Evolutionary conservation across 805 yeast genomes (phyloP).

Genomic region (Candida loeiensis): DNA sequence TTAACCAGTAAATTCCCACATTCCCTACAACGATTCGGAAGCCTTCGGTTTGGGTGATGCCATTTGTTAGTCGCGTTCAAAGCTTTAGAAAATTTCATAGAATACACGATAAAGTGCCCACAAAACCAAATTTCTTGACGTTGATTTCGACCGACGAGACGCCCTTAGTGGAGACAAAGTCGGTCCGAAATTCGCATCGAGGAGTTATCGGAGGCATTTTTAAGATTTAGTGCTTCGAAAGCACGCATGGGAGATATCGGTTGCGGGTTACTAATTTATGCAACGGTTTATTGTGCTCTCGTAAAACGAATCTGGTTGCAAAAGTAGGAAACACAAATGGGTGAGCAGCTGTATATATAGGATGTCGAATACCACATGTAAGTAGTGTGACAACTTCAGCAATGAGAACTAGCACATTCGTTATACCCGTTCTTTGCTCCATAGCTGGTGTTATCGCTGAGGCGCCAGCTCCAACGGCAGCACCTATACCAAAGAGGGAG

Average conservation of each 20-base stretch:
- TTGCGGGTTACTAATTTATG: not conserved
- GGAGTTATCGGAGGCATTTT: not conserved
- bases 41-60: too few relatives aligned
- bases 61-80: too few relatives aligned
- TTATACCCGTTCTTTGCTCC: conserved; percentile 1
- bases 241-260: not conserved
- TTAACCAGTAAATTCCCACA: too few relatives aligned
- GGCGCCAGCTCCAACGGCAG: conserved; percentile 2
- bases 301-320: not conserved
- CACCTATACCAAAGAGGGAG: not conserved
- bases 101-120: not conserved
- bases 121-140: not conserved
- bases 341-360: not conserved
- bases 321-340: not conserved
- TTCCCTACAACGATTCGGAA: too few relatives aligned
- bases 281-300: not conserved
- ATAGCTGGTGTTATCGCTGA: conserved; percentile 4
- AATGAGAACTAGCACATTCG: conserved; percentile 3
- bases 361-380: not conserved
- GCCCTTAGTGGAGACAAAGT: not conserved
- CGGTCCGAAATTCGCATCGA: not conserved
- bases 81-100: too few relatives aligned
- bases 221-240: not conserved
- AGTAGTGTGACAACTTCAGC: not conserved
- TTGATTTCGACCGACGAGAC: not conserved